These are phyloP conservation scores for Yarrowia galli DNA, from an alignment of 1,139 yeast genomes.

Conservation along the genomic window DNA sequence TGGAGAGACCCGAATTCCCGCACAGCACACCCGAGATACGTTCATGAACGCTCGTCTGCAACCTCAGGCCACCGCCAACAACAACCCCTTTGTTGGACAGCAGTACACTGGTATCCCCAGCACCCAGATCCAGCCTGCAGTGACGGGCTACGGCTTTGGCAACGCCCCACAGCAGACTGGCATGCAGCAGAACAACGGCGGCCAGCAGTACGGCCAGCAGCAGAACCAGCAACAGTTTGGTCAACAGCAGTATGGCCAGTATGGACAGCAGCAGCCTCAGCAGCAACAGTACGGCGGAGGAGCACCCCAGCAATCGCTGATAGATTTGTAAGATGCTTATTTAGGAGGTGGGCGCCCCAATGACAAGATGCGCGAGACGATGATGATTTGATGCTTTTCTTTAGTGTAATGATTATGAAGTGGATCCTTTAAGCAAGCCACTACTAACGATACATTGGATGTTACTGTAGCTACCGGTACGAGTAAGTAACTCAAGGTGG, in stretches of 20 bases:
- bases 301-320: constrained; percentile 37
- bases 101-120: constrained; percentile 80
- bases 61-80: constrained; percentile 56
- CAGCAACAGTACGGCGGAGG: constrained; percentile 37
- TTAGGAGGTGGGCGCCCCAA: neutral
- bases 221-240: constrained; percentile 28
- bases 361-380: constrained; percentile 2
- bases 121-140: constrained; percentile 65
- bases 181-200: constrained; percentile 42
- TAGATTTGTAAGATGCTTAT: constrained; percentile 29
- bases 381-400: constrained; percentile 36
- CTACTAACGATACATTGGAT: constrained; percentile 15
- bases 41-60: constrained; percentile 72
- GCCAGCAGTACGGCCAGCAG: constrained; percentile 37
- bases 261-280: constrained; percentile 34
- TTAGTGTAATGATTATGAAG: constrained; percentile 38
- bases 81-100: constrained; percentile 77
- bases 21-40: constrained; percentile 85
- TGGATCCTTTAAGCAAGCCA: constrained; percentile 15
- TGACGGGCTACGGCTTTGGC: constrained; percentile 95
- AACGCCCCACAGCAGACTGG: constrained; percentile 57
- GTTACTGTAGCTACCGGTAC: neutral
- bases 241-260: constrained; percentile 36
- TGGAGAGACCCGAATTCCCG: constrained; percentile 88
- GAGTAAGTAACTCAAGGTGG: neutral